phyloP scores from a whole-genome alignment of 192 early-diverging fungal species.

The Coemansia sp. region DNA sequence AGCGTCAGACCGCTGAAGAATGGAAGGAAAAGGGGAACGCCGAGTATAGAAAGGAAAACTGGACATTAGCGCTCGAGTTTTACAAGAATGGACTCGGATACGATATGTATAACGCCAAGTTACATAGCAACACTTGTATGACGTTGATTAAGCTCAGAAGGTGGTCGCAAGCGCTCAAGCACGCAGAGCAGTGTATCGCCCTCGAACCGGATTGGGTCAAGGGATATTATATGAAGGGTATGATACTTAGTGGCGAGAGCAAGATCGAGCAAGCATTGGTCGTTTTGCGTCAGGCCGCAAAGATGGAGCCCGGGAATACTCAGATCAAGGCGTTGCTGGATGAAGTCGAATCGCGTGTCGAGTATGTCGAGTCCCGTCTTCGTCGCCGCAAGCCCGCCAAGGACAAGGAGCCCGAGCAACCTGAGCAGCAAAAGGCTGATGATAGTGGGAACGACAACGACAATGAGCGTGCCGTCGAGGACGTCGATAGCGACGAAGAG shows the following conservation, averaged over 20 bases:
- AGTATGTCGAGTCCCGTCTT: slow-evolving; percentile 47
- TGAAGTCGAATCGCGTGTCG: slow-evolving; percentile 46
- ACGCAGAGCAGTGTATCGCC: slow-evolving; percentile 55
- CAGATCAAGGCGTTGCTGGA: slow-evolving; percentile 41
- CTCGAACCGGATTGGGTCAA: slow-evolving; percentile 54
- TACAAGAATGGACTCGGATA: slow-evolving; percentile 48
- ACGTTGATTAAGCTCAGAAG: slow-evolving; percentile 47
- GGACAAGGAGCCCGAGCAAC: slow-evolving; percentile 1
- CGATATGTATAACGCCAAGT: slow-evolving; percentile 51
- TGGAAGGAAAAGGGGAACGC: slow-evolving; percentile 54
- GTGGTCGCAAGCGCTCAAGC: slow-evolving; percentile 51
- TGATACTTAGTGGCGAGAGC: slow-evolving; percentile 49
- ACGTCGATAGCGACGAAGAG: slow-evolving; percentile 53
- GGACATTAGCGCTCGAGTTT: slow-evolving; percentile 41
- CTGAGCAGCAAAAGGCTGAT: slow-evolving; percentile 2
- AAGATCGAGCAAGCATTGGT: slow-evolving; percentile 44
- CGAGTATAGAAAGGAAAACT: slow-evolving; percentile 49
- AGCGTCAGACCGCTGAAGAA: slow-evolving; percentile 33
- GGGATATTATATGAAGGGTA: slow-evolving; percentile 54
- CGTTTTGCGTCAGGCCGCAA: slow-evolving; percentile 30
- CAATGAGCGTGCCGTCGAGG: slow-evolving; percentile 21
- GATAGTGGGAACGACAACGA: slow-evolving; percentile 33
- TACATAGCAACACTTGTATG: slow-evolving; percentile 55
- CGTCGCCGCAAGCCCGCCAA: slow-evolving; percentile 35
- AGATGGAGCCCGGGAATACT: slow-evolving; percentile 38